Conservation (phyloP, 305 asterid species). For the Solanum hybrid region DNA sequence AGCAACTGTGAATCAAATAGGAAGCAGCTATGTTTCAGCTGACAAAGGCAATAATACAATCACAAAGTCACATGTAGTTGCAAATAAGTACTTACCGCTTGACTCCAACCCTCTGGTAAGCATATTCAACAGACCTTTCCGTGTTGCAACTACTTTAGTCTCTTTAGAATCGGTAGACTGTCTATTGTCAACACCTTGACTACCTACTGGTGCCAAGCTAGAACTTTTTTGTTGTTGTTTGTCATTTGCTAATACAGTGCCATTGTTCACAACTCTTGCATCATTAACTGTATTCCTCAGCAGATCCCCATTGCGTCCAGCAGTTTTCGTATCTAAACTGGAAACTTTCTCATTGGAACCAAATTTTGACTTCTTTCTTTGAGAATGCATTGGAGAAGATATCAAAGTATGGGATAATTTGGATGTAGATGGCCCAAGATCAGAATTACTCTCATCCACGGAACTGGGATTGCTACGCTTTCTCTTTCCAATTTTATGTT, state of each 20-base stretch:
- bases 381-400: background rate
- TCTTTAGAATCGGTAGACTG: constrained; percentile 14
- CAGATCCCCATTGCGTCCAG: constrained; percentile 8
- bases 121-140: constrained; percentile 33
- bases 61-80: background rate
- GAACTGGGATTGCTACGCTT: constrained; percentile 11
- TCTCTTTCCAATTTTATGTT: constrained; percentile 12
- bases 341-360: constrained; percentile 18
- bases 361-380: constrained; percentile 13
- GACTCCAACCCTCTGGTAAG: constrained; percentile 63
- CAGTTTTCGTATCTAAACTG: constrained; percentile 11
- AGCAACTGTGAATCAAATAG: constrained; percentile 39
- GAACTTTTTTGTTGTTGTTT: constrained; percentile 11
- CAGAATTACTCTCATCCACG: constrained; percentile 19
- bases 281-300: constrained; percentile 17
- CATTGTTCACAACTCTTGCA: constrained; percentile 24
- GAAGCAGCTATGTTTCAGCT: background rate
- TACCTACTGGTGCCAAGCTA: constrained; percentile 2
- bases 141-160: constrained; percentile 16
- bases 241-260: constrained; percentile 20
- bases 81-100: constrained; percentile 33
- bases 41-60: background rate
- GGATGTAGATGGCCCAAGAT: constrained; percentile 29
- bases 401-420: constrained; percentile 16
- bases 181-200: background rate